Base-by-base conservation (phyloP, 306 rosid genomes). In the Begonia masoniana region DNA sequence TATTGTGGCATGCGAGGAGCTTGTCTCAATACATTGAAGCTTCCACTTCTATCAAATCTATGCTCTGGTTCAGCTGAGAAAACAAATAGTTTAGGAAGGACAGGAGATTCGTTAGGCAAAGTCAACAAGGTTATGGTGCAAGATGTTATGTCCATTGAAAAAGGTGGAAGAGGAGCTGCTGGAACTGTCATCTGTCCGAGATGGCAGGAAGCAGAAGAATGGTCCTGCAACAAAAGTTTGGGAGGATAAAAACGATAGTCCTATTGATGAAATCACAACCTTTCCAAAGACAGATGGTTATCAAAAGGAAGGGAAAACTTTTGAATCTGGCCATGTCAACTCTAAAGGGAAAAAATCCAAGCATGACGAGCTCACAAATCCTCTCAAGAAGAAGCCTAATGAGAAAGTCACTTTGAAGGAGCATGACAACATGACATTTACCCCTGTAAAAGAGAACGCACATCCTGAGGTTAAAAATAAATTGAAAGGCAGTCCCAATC, bases 21-120 rank as follows among this genome's bases (percentile, higher is more conserved):
- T 78, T 67, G 85, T 87, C 75, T 74, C 83, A 45, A 83, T 26
- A 71, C 91, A 52, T 59, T 83, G 78, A 81, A 76, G 71, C 85
- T 76, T 51, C 96, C 96, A 13, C 78, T 81, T 74, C 64, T 81
- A 36, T 83, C 91, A 31, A 68, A 74, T 67, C 75, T 79, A 42
- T 63, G 68, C 73, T 62, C 79, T 51, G 26, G 59, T 45, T 19
- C 31, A 68, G 70, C 63, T 49, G 82, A 63, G 64, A 46, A 19
- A n/a, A 70, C 53, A 58, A 71, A 62, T 63, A 68, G 68, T 50
- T 57, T 39, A 2, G 74, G 67, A 56, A 72, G 63, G 53, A 64
- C 61, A n/a, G 58, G 58, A 56, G 67, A 65, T 64, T 62, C 60
- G 35, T 62, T 31, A 43, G 68, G 57, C 59, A 70, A 67, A 67